Evolutionary conservation across 768 basidiomycete genomes (phyloP).

Genomic region (Auricularia sp.): DNA sequence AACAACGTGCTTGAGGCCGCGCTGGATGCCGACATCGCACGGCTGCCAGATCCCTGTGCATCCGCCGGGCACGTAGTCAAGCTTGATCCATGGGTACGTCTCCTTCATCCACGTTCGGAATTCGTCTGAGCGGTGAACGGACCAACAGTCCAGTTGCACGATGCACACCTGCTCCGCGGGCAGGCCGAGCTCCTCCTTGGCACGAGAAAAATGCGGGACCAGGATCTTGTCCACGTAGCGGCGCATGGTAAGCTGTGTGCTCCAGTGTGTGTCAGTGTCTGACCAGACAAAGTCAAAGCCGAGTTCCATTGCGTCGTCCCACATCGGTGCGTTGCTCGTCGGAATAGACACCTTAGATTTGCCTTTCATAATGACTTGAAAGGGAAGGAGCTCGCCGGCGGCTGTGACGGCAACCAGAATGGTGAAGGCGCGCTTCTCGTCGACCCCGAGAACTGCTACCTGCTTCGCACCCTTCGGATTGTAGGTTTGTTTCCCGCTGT

Average conservation of each 20-base stretch:
- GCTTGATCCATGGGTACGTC: constrained; percentile 21
- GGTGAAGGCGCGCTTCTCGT: constrained; percentile 35
- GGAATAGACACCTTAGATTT: constrained; percentile 19
- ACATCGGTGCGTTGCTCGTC: constrained; percentile 1
- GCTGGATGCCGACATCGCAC: constrained; percentile 27
- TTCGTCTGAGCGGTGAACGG: constrained; percentile 25
- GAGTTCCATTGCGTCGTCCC: constrained; percentile 14
- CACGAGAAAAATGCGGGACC: constrained; percentile 5
- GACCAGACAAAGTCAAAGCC: constrained; percentile 20
- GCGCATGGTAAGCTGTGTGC: constrained; percentile 6
- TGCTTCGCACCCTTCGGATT: constrained; percentile 23
- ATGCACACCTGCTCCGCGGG: constrained; percentile 3
- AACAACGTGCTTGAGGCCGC: constrained; percentile 25
- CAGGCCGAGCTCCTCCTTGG: constrained; percentile 2
- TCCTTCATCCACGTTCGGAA: constrained; percentile 26
- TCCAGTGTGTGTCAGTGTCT: constrained; percentile 10
- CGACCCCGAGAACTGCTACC: constrained; percentile 22
- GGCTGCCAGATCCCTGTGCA: constrained; percentile 25
- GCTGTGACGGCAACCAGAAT: constrained; percentile 22
- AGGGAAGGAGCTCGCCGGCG: constrained; percentile 23
- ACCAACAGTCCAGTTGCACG: constrained; percentile 14
- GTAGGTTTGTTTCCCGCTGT: constrained; percentile 21
- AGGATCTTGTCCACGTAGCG: constrained; percentile 2
- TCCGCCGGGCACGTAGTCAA: constrained; percentile 24
- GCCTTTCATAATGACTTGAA: constrained; percentile 30